Base-by-base conservation (phyloP, 2,329 filamentous ascomycete genomes). In the Cladosporium sphaerospermum region DNA sequence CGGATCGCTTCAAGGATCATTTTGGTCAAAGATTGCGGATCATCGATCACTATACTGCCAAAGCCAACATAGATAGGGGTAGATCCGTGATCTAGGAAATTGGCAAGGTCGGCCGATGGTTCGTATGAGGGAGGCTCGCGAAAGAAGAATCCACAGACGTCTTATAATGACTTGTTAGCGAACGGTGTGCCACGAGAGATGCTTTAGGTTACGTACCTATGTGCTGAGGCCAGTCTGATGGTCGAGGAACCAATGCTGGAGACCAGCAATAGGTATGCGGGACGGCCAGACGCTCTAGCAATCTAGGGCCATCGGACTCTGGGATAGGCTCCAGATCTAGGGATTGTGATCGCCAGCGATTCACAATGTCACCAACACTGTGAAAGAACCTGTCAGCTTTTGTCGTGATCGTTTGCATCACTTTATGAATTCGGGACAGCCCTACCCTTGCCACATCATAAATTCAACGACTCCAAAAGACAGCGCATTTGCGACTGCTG, bases 381-480 rank as follows among this genome's bases (percentile, higher is more conserved):
- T 74, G 72, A 9, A 13, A 3, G 11, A 41, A 19, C 16, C 6
- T 19, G 14, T 42, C 40, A 42, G 40, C 40, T 28, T 28, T 5
- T 28, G 23, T 28, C 23, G 23, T 7, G n/a, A 39, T 3, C n/a
- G 13, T 14, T 16, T 16, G 8, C 13, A 9, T 14, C 7, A 8
- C 36, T n/a, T 5, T 11, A 39, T 39, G 36, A n/a, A 8, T 42
- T 10, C 4, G 13, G 13, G 16, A 46, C 44, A 28, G 7, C 23
- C 23, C 14, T 16, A 33, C 28, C 89, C 89, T 69, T 95, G 88
- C 89, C 89, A 95, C 10, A 89, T 89, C 78, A 95, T 83, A 78
- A 92, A 86, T 59, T 95, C 89, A 1, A 95, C 85, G 16, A 95
- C 73, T 0, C 85, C 83, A 62, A 93, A 95, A 0, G 85, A 87